Evolutionary conservation across 2,329 filamentous ascomycete species (phyloP).

Genomic region (Pleomassaria siparia): DNA sequence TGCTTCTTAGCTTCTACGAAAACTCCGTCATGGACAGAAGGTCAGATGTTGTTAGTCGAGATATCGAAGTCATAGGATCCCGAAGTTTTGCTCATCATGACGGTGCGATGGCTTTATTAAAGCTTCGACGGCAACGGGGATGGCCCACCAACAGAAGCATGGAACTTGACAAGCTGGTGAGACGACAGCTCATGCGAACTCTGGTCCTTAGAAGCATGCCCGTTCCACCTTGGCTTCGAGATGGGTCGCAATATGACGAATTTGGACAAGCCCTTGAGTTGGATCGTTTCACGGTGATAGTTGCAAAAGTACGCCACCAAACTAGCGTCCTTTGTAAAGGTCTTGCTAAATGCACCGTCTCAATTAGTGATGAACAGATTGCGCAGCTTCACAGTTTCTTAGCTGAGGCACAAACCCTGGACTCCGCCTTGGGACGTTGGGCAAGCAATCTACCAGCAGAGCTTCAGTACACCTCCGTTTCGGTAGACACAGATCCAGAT

Average conservation of each 20-base stretch:
- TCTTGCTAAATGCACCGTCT: neutral
- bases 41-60: neutral
- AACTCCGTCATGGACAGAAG: neutral
- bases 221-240: neutral
- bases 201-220: neutral
- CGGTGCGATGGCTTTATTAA: neutral
- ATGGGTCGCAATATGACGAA: neutral
- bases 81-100: conserved; percentile 1
- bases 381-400: neutral
- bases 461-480: neutral
- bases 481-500: neutral
- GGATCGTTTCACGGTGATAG: neutral
- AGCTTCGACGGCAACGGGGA: conserved; percentile 1
- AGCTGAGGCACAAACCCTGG: neutral
- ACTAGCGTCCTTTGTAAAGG: neutral
- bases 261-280: neutral
- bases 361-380: neutral
- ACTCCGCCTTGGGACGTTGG: neutral
- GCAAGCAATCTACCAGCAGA: neutral
- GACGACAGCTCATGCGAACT: neutral
- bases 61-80: neutral
- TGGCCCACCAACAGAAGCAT: neutral
- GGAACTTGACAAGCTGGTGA: neutral
- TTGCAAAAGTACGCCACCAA: neutral
- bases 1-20: conserved; percentile 1